A percentile compares a stretch with the other conserved stretches of the same genome.
phyloP scores from a whole-genome alignment of 805 yeast species.

The Blastobotrys mokoenaii region DNA sequence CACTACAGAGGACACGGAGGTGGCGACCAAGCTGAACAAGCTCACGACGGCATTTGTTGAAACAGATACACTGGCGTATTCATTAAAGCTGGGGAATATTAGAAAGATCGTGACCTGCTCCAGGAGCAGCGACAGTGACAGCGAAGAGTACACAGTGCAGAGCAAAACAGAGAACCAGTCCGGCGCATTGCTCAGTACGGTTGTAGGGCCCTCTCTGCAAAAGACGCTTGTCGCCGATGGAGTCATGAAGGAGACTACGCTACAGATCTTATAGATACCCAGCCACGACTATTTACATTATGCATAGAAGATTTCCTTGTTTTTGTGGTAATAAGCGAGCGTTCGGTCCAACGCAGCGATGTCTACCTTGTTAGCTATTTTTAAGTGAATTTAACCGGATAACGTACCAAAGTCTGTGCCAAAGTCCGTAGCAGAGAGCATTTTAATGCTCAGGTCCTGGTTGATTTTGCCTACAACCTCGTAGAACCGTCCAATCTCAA shows the following conservation, averaged over 20 bases:
- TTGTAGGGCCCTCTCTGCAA: slow-evolving; percentile 5
- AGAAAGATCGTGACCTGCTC: slow-evolving; percentile 8
- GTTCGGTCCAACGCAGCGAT: slow-evolving; percentile 9
- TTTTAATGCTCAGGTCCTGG: slow-evolving; percentile 23
- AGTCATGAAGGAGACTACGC: slow-evolving; percentile 7
- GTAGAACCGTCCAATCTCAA: slow-evolving; percentile 25
- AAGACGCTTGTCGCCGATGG: slow-evolving; percentile 13
- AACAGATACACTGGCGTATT: slow-evolving; percentile 10
- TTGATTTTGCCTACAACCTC: slow-evolving; percentile 29
- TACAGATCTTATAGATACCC: neutral
- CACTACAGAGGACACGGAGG: slow-evolving; percentile 3
- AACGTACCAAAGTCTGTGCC: slow-evolving; percentile 20
- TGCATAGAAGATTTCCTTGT: slow-evolving; percentile 12
- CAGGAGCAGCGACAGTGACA: neutral
- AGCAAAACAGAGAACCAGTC: slow-evolving; percentile 7
- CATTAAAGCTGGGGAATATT: slow-evolving; percentile 15
- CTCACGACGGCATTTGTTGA: slow-evolving; percentile 14
- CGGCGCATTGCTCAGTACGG: slow-evolving; percentile 9
- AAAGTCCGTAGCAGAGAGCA: slow-evolving; percentile 17
- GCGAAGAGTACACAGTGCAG: slow-evolving; percentile 9
- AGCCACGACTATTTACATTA: neutral
- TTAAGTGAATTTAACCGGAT: neutral
- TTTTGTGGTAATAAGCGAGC: slow-evolving; percentile 8
- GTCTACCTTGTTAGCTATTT: slow-evolving; percentile 1
- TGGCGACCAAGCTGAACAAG: slow-evolving; percentile 3